Evolutionary conservation across 2,329 filamentous ascomycete genomes (phyloP), one percentile per base, ranked within the genome.

Genomic region (Bipolaris oryzae): DNA sequence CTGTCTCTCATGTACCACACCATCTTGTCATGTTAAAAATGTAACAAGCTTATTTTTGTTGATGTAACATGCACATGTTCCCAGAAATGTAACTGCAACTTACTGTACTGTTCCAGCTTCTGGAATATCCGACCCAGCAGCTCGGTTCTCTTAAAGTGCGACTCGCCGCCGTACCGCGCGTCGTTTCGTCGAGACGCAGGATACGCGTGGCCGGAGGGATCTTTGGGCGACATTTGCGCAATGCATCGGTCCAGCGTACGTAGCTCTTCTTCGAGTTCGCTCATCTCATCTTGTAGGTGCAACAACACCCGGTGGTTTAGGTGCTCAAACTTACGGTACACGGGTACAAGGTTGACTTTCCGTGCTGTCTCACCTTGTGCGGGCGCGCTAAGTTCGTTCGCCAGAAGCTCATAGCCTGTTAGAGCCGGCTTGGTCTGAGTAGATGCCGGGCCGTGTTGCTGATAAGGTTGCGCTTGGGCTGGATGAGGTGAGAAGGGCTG

Each of bases 211-310:
- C 70, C 66, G 49, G 68, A 59, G 25, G 68, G 62, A 42, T 65
- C 63, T 48, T 63, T 63, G 35, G 63, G 67, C n/a, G 70, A 70
- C 25, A 66, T 64, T 59, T 80, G 78, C 13, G 78, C 78, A 68
- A 85, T 81, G 39, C 80, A 79, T 59, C 85, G 82, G 53, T 96
- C 93, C 1, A 95, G 76, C 0, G 81, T 80, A 16, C 85, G 84
- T 1, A 97, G 82, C 55, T 93, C 87, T 67, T 92, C 88, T 75
- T 96, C 92, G 35, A 96, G 80, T 66, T 94, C 89, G 28, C 83
- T 82, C 16, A 96, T 85, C 73, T 96, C 91, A 70, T 96, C 92
- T 74, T 96, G 93, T 15, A 96, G 81, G 60, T 95, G 88, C 0
- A 96, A 80, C 2, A 97, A 79, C 2, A 96, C 78, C 2, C 93